Conservation (phyloP, 208 protist genomes). For the Phytomonas sp. region DNA sequence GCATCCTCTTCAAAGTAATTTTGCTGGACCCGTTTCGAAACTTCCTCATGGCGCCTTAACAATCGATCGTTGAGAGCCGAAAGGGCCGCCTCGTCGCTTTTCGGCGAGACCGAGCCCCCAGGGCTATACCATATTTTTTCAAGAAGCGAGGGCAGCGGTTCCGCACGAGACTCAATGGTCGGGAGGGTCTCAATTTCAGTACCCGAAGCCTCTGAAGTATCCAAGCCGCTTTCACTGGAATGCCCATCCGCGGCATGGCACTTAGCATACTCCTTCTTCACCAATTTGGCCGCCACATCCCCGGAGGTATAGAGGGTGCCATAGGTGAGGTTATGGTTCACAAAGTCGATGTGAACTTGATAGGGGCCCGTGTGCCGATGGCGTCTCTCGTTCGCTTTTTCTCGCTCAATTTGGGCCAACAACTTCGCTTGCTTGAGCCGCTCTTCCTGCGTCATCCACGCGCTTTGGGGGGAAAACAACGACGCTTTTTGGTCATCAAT, state of each 20-base stretch:
- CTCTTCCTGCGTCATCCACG: constrained; percentile 68
- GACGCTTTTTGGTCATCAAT: constrained; percentile 82
- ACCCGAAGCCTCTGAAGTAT: neutral
- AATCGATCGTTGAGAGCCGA: neutral
- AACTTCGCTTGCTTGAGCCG: constrained; percentile 42
- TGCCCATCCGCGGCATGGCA: constrained; percentile 7
- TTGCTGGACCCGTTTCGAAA: constrained; percentile 78
- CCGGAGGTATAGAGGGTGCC: neutral
- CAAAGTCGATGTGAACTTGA: constrained; percentile 71
- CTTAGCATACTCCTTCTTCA: constrained; percentile 5
- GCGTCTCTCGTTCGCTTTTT: constrained; percentile 46
- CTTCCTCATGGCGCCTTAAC: constrained; percentile 29
- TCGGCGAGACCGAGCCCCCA: constrained; percentile 19
- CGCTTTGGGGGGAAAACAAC: constrained; percentile 59
- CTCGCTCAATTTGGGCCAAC: constrained; percentile 35
- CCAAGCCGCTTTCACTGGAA: constrained; percentile 14
- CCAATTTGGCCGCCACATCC: neutral
- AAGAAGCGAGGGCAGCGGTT: constrained; percentile 59
- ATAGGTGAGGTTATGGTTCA: constrained; percentile 62
- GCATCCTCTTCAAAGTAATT: constrained; percentile 82
- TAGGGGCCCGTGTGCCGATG: constrained; percentile 54
- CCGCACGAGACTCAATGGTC: constrained; percentile 24
- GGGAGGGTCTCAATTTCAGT: neutral
- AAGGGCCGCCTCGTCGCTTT: neutral
- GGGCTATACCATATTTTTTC: constrained; percentile 83